These are phyloP conservation scores for Canariomyces notabilis DNA, from an alignment of 2,329 filamentous ascomycete species.

Conservation along the genomic window DNA sequence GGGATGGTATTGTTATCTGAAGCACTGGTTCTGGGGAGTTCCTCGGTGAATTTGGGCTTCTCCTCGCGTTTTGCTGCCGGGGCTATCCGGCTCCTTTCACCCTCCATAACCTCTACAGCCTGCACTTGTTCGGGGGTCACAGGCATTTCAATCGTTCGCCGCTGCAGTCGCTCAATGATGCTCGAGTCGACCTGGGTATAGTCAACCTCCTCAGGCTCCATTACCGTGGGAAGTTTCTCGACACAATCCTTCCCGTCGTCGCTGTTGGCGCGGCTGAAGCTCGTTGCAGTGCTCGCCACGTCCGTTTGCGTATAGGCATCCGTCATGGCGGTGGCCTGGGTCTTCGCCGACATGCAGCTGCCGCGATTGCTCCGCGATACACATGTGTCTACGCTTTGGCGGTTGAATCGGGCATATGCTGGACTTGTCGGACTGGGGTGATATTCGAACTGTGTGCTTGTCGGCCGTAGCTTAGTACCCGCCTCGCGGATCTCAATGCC, in stretches of 20 bases:
- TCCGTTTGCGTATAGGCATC: conserved; percentile 63
- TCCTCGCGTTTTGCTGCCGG: too few species aligned
- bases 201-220: conserved; percentile 49
- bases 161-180: conserved; percentile 43
- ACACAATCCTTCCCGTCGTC: conserved; percentile 44
- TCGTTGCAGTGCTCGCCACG: conserved; percentile 50
- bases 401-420: conserved; percentile 51
- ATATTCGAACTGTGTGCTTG: conserved; percentile 78
- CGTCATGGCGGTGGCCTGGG: conserved; percentile 65
- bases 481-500: conserved; percentile 87
- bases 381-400: conserved; percentile 65
- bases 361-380: conserved; percentile 58
- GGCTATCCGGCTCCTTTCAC: conserved; percentile 1
- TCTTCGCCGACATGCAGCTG: conserved; percentile 70
- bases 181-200: conserved; percentile 55
- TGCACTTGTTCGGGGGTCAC: neutral
- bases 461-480: conserved; percentile 67
- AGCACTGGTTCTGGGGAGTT: neutral
- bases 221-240: conserved; percentile 38
- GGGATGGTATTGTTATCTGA: neutral
- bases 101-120: neutral
- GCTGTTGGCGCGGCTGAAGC: conserved; percentile 49
- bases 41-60: conserved; percentile 4
- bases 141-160: conserved; percentile 13
- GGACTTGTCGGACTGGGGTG: conserved; percentile 73